phyloP scores from a whole-genome alignment of 164 flowering plant genomes.

The Vitis cinerea region DNA sequence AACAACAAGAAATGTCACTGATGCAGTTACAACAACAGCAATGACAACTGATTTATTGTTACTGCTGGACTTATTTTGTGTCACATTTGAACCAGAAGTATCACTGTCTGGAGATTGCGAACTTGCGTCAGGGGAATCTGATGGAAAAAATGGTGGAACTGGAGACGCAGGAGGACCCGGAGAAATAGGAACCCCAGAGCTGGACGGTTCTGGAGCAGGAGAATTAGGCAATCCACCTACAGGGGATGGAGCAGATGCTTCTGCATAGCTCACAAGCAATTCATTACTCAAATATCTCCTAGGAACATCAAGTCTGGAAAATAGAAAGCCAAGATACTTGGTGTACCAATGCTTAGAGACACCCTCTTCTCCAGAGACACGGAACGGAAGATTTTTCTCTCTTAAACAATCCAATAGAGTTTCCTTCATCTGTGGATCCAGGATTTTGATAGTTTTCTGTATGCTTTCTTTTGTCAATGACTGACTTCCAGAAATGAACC shows the following conservation, averaged over 20 bases:
- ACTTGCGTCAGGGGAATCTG: constrained; percentile 13
- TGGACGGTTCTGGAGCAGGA: constrained; percentile 10
- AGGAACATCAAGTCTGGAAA: constrained; percentile 23
- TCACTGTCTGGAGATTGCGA: constrained; percentile 21
- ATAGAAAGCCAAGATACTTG: constrained; percentile 30
- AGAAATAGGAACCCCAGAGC: constrained; percentile 15
- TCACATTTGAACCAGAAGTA: constrained; percentile 16
- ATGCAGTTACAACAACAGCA: constrained; percentile 74
- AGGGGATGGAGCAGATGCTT: constrained; percentile 37
- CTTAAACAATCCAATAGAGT: constrained; percentile 53
- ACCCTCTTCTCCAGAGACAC: constrained; percentile 43
- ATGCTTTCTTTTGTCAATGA: constrained; percentile 28
- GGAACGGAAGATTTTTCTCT: constrained; percentile 27
- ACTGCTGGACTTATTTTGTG: constrained; percentile 14
- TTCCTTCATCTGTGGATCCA: constrained; percentile 47
- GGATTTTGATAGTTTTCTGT: constrained; percentile 27
- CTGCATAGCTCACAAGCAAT: constrained; percentile 18
- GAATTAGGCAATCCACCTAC: constrained; percentile 19
- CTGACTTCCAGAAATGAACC: constrained; percentile 10
- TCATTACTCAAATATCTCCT: constrained; percentile 32
- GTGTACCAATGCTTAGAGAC: constrained; percentile 34
- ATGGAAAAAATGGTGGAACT: constrained; percentile 25
- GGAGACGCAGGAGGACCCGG: constrained; percentile 17
- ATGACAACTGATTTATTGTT: constrained; percentile 36
- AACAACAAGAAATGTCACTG: constrained; percentile 53